Evolutionary conservation across 441 rosid species (phyloP), one percentile per base, ranked within the genome.

Genomic region (Pelargonium citronellum): DNA sequence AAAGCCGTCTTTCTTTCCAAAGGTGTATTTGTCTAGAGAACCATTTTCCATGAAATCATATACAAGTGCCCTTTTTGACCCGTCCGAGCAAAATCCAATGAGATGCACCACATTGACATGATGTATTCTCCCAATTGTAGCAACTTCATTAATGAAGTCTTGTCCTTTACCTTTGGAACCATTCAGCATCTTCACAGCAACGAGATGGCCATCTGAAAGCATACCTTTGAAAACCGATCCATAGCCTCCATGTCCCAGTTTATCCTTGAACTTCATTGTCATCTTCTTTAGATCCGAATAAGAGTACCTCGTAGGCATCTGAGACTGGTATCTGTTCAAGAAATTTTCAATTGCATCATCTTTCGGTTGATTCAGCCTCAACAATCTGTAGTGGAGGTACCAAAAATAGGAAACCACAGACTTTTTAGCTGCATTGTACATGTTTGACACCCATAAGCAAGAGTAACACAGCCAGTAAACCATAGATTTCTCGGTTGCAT

Each of bases 81-180:
- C 60, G 22, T 53, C 60, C 8, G 60, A 53, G 60, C 60, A 53
- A 15, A 53, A 53, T 8, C 60, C 60, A 20, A 53, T 53, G 20
- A 53, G 60, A 53, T 53, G 60, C 9, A 53, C 60, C 60, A 53
- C 60, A 53, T 67, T 67, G 58, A 67, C 63, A n/a, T 13, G 70
- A 13, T 67, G 10, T 11, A 67, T 67, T 51, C 46, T 67, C 16
- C 70, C 63, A 0, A 67, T 51, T 1, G 63, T 67, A 27, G 70
- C 63, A 0, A 67, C 62, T 67, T 67, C 63, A 0, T 37, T 27
- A 1, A 67, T 67, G 2, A 49, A 67, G 24, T 67, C 70, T 0
- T 51, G 70, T 11, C 70, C 63, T 0, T 51, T 51, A 0, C n/a
- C 22, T 67, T 67, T 67, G 8, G 61, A 1, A 0, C 17, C 58